Evolutionary conservation across 345 rosid genomes (phyloP).

Genomic region (Stellera chamaejasme): DNA sequence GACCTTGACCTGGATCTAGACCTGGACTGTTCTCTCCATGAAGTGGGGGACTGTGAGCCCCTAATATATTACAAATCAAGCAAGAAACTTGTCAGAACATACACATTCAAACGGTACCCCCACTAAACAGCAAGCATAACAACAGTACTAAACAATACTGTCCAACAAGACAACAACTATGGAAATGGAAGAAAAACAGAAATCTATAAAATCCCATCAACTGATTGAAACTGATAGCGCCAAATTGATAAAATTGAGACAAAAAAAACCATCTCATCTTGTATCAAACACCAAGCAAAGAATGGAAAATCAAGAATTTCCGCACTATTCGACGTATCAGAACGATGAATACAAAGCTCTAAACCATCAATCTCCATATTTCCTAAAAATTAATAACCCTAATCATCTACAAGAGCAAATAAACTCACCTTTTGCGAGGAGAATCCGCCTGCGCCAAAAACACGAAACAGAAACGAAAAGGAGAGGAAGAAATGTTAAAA

Average conservation of each 20-base stretch:
- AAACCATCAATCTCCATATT: too few relatives aligned
- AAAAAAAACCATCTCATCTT: background rate
- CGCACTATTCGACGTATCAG: background rate
- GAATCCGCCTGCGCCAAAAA: conserved; percentile 53
- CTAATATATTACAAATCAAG: conserved; percentile 21
- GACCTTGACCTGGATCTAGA: conserved; percentile 36
- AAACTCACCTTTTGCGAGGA: conserved; percentile 54
- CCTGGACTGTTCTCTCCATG: conserved; percentile 46
- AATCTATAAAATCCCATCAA: background rate
- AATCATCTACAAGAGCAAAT: background rate
- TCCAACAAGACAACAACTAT: background rate
- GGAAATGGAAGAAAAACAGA: background rate
- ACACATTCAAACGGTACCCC: too few relatives aligned
- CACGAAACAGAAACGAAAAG: conserved; percentile 3
- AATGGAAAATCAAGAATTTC: background rate
- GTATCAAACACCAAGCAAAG: background rate
- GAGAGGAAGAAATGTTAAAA: background rate
- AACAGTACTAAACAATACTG: background rate
- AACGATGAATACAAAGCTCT: too few relatives aligned
- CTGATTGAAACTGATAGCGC: background rate
- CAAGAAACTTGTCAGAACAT: background rate
- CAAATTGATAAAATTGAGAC: background rate
- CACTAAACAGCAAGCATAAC: background rate
- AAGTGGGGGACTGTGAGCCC: conserved; percentile 60
- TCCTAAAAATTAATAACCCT: too few relatives aligned